Evolutionary conservation across 1,284 basidiomycete genomes (phyloP), one percentile per base, ranked within the genome.

Genomic region (Neotropicomus parvogracilis): DNA sequence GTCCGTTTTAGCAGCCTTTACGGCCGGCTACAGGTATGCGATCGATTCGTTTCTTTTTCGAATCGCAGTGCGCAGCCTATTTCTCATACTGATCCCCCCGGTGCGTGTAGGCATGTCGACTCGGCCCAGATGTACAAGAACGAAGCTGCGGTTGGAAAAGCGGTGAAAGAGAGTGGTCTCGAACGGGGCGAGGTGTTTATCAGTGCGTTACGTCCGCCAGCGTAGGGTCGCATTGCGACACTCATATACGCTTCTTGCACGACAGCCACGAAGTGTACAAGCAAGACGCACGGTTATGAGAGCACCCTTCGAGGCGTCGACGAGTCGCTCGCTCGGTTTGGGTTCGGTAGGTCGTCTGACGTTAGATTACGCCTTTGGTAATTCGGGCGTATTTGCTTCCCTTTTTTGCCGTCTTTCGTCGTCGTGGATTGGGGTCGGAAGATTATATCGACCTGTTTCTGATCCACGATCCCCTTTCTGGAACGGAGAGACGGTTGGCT

Each of bases 401-500:
- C n/a, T n/a, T n/a, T n/a, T n/a, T n/a, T n/a, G n/a, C n/a, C n/a
- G 16, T 19, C 36, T 17, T 4, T 13, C 21, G n/a, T 21, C 24
- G 24, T 3, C 12, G n/a, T 36, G 21, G 11, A 39, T 14, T 26
- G 35, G 21, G 31, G 36, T 49, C 19, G 16, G 28, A 56, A 83
- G 81, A 79, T 29, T 89, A 89, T 60, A 74, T 90, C 44, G 89
- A 91, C 62, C 71, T 92, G 32, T 87, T 87, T 64, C 71, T 92
- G 19, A 83, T 92, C 26, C 90, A 92, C 50, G 80, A 85, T 55
- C 83, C 86, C 1, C 68, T 72, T 7, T 76, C 78, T n/a, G 83
- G 84, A 0, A 72, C 68, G 3, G 70, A 76, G 47, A 73, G 71
- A 36, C 81, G 87, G 8, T 66, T 85, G 42, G 75, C 71, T 17